phyloP scores from a whole-genome alignment of 208 protist genomes.

The Wallacemonas sp. region DNA sequence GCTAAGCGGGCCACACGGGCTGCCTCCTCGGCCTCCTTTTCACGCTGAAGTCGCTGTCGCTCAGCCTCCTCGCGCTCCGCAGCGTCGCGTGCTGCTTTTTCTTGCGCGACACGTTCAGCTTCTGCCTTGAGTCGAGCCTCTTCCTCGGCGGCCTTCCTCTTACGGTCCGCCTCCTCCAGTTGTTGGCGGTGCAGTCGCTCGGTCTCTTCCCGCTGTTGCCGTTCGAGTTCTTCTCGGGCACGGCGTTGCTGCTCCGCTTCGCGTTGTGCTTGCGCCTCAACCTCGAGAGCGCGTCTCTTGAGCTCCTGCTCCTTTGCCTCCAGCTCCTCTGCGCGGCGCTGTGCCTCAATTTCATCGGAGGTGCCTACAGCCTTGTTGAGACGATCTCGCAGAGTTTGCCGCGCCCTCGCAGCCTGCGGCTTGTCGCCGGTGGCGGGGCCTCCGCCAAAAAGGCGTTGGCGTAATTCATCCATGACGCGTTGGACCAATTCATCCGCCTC shows the following conservation, averaged over 20 bases:
- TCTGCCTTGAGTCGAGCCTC: not conserved
- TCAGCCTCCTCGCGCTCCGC: slow-evolving; percentile 7
- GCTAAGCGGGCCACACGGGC: not conserved
- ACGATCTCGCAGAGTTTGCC: not conserved
- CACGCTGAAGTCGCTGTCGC: not conserved
- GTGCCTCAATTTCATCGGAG: slow-evolving; percentile 4
- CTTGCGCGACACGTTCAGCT: not conserved
- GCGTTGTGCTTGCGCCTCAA: not conserved
- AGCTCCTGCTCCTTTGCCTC: not conserved
- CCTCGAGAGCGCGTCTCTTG: not conserved
- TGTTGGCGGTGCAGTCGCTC: not conserved
- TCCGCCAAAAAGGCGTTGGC: slow-evolving; percentile 13
- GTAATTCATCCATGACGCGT: slow-evolving; percentile 13
- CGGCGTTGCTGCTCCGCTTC: not conserved
- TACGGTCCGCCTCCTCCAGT: not conserved
- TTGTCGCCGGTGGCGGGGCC: not conserved
- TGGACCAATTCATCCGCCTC: slow-evolving; percentile 2
- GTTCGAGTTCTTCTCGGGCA: slow-evolving; percentile 16
- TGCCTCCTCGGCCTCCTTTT: not conserved
- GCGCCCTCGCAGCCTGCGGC: not conserved
- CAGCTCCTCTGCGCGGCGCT: not conserved
- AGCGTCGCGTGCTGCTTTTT: not conserved
- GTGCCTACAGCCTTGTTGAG: slow-evolving; percentile 16
- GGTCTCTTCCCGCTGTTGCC: slow-evolving; percentile 10
- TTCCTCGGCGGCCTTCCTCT: not conserved